These are phyloP conservation scores for Globisporangium radiosum DNA, from an alignment of 352 stramenopile species.

Conservation along the genomic window DNA sequence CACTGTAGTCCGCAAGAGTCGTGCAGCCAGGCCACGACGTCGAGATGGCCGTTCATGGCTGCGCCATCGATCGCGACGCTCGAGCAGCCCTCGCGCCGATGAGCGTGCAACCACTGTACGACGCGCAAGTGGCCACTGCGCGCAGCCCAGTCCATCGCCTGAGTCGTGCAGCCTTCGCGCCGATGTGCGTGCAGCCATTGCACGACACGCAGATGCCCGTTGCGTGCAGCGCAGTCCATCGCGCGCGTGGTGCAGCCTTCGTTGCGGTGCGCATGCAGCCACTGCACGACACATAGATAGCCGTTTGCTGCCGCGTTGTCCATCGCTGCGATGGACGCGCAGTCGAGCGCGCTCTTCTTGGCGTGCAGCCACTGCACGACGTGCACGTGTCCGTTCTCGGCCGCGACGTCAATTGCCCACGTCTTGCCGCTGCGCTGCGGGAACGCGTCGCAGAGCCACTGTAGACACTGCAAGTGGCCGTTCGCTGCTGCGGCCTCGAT, in stretches of 20 bases:
- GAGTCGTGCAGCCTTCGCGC: constrained; percentile 43
- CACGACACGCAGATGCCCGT: constrained; percentile 8
- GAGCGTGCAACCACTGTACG: constrained; percentile 49
- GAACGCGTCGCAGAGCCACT: constrained; percentile 8
- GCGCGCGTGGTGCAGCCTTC: constrained; percentile 8
- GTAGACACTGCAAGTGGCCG: constrained; percentile 6
- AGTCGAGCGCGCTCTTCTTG: constrained; percentile 1
- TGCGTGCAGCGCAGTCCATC: constrained; percentile 8
- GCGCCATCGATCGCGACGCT: constrained; percentile 5
- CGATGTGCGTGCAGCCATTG: constrained; percentile 59
- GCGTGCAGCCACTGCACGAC: constrained; percentile 8
- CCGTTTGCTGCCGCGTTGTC: constrained; percentile 7
- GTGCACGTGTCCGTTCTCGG: constrained; percentile 4
- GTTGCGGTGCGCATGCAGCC: constrained; percentile 4
- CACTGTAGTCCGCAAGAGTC: neutral
- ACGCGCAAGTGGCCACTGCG: constrained; percentile 49
- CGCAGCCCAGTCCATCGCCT: constrained; percentile 65
- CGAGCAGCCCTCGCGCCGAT: constrained; percentile 39
- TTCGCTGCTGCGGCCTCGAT: constrained; percentile 7
- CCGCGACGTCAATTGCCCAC: constrained; percentile 9
- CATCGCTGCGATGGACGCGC: constrained; percentile 5
- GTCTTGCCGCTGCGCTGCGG: constrained; percentile 5
- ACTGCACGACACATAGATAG: constrained; percentile 6
- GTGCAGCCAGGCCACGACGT: constrained; percentile 5
- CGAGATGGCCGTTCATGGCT: constrained; percentile 2